Evolutionary conservation across 805 yeast genomes (phyloP), one percentile per base, ranked within the genome.

Genomic region (Candida ortonii): DNA sequence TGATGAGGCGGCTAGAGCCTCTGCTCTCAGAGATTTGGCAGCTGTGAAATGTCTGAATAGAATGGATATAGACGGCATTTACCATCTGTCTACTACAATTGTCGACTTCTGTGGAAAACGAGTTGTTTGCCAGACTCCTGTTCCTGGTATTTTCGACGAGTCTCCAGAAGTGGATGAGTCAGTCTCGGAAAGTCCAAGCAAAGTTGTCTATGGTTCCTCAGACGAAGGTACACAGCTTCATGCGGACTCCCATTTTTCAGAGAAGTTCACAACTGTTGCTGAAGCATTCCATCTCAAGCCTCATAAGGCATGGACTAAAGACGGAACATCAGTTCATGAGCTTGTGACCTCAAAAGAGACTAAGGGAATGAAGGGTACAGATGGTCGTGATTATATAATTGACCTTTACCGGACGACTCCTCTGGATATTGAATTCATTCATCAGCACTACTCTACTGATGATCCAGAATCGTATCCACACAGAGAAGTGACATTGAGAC

Each of bases 41-140:
- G 81, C 89, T 16, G 73, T 87, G 28, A 78, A 73, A 50, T 70
- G 73, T 41, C 65, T 90, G 55, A 83, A 83, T 64, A 68, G 77
- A 47, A 61, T 82, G 27, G 86, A 83, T 49, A 53, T 76, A 21
- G 64, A 63, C 8, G 85, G 80, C 28, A 68, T 88, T 24, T 75
- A 78, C 52, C 80, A 82, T 33, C 68, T 90, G 40, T 75, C 85
- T 49, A 84, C 97, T 4, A 72, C 89, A n/a, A 71, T 88, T 39
- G 85, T 90, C 36, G 97, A 90, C 60, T 90, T 76, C 63, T 78
- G 84, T 53, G 98, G 97, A 42, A 81, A 78, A 51, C 76, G 97
- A 59, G 68, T 90, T 22, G 72, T 90, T 23, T 86, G 95, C 58
- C 97, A 90, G 65, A 85, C 96, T 10, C 96, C 96, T 9, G 95